These are phyloP conservation scores for Pichia occidentalis DNA, from an alignment of 805 yeast species.

Conservation along the genomic window DNA sequence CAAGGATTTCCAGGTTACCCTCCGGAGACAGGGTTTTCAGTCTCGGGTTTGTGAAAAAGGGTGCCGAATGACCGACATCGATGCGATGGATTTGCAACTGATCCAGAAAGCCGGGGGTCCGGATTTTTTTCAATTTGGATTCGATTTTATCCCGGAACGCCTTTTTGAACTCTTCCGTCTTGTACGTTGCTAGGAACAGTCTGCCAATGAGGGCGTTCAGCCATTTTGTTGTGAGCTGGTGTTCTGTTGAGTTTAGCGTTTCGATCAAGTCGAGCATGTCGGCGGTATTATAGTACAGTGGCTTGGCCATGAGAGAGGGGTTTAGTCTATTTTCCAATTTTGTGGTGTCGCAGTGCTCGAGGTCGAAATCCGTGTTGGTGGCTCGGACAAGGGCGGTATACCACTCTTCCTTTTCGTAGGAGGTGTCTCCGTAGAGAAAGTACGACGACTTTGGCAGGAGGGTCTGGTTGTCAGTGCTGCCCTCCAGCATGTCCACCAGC, in stretches of 20 bases:
- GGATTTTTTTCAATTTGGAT: constrained; percentile 69
- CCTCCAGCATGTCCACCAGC: constrained; percentile 21
- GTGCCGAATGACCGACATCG: constrained; percentile 74
- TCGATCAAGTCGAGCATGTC: constrained; percentile 72
- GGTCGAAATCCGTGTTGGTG: constrained; percentile 27
- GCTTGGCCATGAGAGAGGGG: constrained; percentile 61
- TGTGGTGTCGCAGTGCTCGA: constrained; percentile 18
- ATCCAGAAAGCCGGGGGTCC: constrained; percentile 82
- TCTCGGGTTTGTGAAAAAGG: constrained; percentile 68
- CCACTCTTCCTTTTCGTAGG: constrained; percentile 87
- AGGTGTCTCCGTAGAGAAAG: constrained; percentile 70
- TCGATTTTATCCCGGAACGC: constrained; percentile 53
- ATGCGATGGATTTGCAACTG: constrained; percentile 70
- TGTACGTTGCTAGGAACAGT: constrained; percentile 66
- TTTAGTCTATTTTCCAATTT: constrained; percentile 29
- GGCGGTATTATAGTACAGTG: constrained; percentile 63
- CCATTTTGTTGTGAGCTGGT: constrained; percentile 83
- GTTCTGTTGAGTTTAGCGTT: constrained; percentile 73
- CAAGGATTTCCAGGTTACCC: constrained; percentile 60
- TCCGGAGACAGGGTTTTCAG: constrained; percentile 68
- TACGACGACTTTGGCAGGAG: constrained; percentile 35
- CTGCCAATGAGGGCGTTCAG: constrained; percentile 83
- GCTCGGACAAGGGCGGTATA: constrained; percentile 81
- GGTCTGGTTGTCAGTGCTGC: constrained; percentile 20
- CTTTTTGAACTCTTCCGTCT: constrained; percentile 59